A percentile compares a stretch with the other conserved stretches of the same genome.
These are phyloP conservation scores for Citeromyces matritensis DNA, from an alignment of 805 yeast genomes.

Conservation along the genomic window DNA sequence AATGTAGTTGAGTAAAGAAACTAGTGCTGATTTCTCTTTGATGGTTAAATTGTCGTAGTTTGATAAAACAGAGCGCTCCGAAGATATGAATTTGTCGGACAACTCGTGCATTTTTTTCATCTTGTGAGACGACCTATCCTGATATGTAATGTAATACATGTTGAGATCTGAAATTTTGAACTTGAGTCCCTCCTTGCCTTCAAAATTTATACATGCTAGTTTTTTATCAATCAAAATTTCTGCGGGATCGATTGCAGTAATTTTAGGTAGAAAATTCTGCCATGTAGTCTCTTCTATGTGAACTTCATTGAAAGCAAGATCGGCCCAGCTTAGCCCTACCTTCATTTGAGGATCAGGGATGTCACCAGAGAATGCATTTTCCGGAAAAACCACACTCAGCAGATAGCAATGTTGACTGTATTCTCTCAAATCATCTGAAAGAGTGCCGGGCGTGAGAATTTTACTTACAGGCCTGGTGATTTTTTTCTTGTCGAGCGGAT, in stretches of 20 bases:
- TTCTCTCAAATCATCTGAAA: constrained; percentile 77
- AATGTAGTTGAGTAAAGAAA: constrained; percentile 51
- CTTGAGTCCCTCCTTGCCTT: too few relatives aligned
- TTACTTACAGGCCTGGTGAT: constrained; percentile 62
- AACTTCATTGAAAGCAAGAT: constrained; percentile 71
- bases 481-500: constrained; percentile 10
- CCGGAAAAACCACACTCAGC: constrained; percentile 49
- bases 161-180: constrained; percentile 30
- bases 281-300: constrained; percentile 50
- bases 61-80: constrained; percentile 8
- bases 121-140: constrained; percentile 22
- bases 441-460: constrained; percentile 84
- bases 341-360: constrained; percentile 17
- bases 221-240: constrained; percentile 54
- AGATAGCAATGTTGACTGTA: constrained; percentile 58
- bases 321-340: constrained; percentile 80
- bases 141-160: constrained; percentile 45
- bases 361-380: constrained; percentile 3
- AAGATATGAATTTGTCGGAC: constrained; percentile 22
- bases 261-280: constrained; percentile 48
- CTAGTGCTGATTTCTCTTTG: constrained; percentile 46
- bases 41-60: constrained; percentile 17
- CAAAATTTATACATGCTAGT: constrained; percentile 17
- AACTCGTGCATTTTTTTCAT: constrained; percentile 19
- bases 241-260: constrained; percentile 67